These are phyloP conservation scores for Phlebiopsis flavidoalba DNA, from an alignment of 768 basidiomycete genomes.

Conservation along the genomic window DNA sequence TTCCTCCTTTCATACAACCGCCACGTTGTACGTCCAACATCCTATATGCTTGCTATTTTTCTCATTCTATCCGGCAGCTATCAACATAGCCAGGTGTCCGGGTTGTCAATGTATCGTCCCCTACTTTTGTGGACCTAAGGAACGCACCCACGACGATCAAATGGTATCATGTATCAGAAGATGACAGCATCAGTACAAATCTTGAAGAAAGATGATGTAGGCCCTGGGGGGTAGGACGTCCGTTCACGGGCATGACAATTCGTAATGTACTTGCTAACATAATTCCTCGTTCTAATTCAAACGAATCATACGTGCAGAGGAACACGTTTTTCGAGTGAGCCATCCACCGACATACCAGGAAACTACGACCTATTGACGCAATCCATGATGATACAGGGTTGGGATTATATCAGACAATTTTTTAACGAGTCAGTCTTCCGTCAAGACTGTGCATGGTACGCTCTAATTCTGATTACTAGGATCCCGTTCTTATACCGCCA, in stretches of 20 bases:
- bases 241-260: not conserved
- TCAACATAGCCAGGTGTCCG: not conserved
- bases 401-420: not conserved
- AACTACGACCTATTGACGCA: not conserved
- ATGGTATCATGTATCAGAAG: not conserved
- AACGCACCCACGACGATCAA: not conserved
- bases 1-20: too few species aligned
- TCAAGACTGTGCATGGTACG: too few species aligned
- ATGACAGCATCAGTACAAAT: not conserved
- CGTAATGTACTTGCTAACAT: not conserved
- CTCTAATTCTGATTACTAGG: too few species aligned
- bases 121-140: not conserved
- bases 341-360: not conserved
- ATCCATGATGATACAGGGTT: not conserved
- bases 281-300: not conserved
- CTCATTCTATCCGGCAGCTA: not conserved
- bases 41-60: not conserved
- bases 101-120: not conserved
- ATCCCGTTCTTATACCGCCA: too few species aligned
- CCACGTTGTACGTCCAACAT: not conserved
- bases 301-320: not conserved
- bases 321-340: not conserved
- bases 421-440: not conserved
- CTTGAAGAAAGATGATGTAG: not conserved
- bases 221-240: too few species aligned